Conservation (phyloP, 768 basidiomycete species). For the Rhizopogon sp. region DNA sequence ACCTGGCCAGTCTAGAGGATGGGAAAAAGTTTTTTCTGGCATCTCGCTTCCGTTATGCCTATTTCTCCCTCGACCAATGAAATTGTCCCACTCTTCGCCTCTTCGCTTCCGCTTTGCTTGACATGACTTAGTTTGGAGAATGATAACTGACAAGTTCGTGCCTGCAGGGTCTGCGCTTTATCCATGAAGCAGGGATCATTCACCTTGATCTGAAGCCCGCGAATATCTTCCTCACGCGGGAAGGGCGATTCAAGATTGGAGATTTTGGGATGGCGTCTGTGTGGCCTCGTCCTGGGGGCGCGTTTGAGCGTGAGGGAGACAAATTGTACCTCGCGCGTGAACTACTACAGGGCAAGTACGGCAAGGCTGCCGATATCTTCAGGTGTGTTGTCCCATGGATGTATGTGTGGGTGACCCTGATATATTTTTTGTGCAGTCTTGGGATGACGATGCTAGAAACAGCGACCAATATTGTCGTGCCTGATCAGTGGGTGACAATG, state of each 20-base stretch:
- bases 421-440: slow-evolving; percentile 48
- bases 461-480: slow-evolving; percentile 92
- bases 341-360: slow-evolving; percentile 86
- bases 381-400: slow-evolving; percentile 51
- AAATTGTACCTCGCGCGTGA: slow-evolving; percentile 96
- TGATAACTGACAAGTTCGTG: not conserved
- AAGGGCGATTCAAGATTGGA: slow-evolving; percentile 91
- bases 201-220: slow-evolving; percentile 98
- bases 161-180: slow-evolving; percentile 75
- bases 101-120: not conserved
- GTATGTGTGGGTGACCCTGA: slow-evolving; percentile 3
- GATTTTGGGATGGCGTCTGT: slow-evolving; percentile 99
- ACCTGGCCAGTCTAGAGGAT: not conserved
- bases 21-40: slow-evolving; percentile 1
- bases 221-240: slow-evolving; percentile 86
- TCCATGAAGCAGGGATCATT: slow-evolving; percentile 84
- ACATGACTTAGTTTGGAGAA: slow-evolving; percentile 21
- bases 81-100: not conserved
- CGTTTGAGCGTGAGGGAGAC: slow-evolving; percentile 96
- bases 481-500: slow-evolving; percentile 75
- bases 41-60: slow-evolving; percentile 1
- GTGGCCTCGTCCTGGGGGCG: slow-evolving; percentile 61
- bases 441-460: slow-evolving; percentile 96
- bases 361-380: slow-evolving; percentile 94
- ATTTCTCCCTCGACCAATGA: not conserved